phyloP scores from a whole-genome alignment of 1,284 basidiomycete species.

The Stygiomarasmius scandens region DNA sequence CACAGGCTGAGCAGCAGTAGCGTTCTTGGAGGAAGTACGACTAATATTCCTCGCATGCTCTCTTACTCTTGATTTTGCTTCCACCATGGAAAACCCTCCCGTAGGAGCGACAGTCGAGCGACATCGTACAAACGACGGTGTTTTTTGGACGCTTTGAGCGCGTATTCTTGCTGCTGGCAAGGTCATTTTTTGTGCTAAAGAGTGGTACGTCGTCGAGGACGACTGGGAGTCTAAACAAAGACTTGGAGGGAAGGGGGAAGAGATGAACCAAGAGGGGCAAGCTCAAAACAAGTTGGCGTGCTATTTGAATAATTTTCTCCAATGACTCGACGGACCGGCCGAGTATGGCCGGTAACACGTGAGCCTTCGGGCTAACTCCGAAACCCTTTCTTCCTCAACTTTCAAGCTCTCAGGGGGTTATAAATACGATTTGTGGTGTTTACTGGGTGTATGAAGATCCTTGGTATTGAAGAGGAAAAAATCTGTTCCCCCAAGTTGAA shows the following conservation, averaged over 20 bases:
- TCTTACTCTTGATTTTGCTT: slow-evolving; percentile 72
- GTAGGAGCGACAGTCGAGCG: slow-evolving; percentile 49
- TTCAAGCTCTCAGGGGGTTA: too few species aligned
- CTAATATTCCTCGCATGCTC: slow-evolving; percentile 71
- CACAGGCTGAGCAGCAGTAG: slow-evolving; percentile 58
- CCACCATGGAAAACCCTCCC: slow-evolving; percentile 55
- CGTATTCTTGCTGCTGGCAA: slow-evolving; percentile 40
- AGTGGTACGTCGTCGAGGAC: slow-evolving; percentile 4
- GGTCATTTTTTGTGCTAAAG: slow-evolving; percentile 23
- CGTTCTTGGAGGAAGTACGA: slow-evolving; percentile 59
- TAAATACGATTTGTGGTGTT: too few species aligned
- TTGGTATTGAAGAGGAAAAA: too few species aligned
- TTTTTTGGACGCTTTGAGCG: slow-evolving; percentile 47
- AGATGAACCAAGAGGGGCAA: too few species aligned
- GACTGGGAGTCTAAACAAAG: too few species aligned
- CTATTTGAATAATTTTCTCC: neutral
- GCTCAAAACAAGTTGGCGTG: too few species aligned
- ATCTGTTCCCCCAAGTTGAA: too few species aligned
- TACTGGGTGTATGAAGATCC: too few species aligned
- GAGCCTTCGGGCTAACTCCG: neutral
- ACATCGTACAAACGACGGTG: slow-evolving; percentile 47
- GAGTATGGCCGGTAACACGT: neutral
- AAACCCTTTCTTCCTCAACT: neutral
- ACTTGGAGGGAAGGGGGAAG: too few species aligned
- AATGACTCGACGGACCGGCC: neutral